Conservation (phyloP, 495 filamentous ascomycete species). For the Chaetomium fimeti region DNA sequence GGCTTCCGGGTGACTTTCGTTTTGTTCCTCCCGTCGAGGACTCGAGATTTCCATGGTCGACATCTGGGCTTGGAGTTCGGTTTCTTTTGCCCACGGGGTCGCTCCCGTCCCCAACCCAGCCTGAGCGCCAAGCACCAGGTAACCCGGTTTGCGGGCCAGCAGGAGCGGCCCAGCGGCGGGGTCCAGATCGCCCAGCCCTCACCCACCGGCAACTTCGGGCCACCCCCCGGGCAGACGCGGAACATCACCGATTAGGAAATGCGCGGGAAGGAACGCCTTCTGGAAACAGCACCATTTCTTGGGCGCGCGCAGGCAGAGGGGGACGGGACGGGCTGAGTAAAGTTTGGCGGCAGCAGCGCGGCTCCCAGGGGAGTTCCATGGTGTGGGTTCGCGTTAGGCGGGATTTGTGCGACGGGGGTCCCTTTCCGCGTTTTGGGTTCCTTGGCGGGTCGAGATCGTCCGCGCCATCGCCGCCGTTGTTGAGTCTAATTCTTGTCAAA, state of each 20-base stretch:
- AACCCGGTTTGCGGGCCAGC: slow-evolving; percentile 1
- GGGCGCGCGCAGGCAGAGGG: neutral
- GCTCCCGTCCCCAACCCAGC: neutral
- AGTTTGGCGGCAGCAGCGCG: neutral
- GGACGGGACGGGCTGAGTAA: neutral
- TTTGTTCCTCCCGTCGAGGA: no score
- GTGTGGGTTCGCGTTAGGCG: no score
- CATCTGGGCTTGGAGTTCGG: no score
- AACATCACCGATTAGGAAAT: slow-evolving; percentile 7
- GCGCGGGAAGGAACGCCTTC: slow-evolving; percentile 3
- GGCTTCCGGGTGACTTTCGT: no score
- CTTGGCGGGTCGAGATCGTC: no score
- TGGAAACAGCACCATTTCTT: neutral
- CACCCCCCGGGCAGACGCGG: neutral
- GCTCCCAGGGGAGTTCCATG: no score
- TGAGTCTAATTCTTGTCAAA: no score
- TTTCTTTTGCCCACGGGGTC: no score
- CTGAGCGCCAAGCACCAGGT: neutral
- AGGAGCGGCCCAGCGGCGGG: neutral
- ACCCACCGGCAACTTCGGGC: slow-evolving; percentile 6
- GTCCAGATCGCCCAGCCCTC: neutral
- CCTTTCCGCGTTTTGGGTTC: no score
- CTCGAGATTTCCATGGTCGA: no score
- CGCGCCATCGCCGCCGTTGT: no score
- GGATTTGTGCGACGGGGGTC: no score